Evolutionary conservation across 495 filamentous ascomycete species (phyloP), one percentile per base, ranked within the genome.

Genomic region (Penicillium lagena): DNA sequence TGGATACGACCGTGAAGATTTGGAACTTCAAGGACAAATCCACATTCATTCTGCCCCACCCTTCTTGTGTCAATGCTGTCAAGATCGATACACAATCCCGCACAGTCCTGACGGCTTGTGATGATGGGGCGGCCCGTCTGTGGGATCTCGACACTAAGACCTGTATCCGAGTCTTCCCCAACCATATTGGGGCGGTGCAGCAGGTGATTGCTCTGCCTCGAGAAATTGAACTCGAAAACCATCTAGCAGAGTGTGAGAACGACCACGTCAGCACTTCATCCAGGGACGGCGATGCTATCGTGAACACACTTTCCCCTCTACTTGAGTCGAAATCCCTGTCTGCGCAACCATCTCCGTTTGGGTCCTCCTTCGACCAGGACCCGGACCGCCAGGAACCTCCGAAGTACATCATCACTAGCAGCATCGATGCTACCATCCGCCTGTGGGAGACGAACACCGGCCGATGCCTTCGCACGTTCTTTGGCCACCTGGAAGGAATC

Each of bases 141-240:
- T 95, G 90, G 90, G 88, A 96, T 57, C 72, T 99, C 13, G 90
- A 96, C 59, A 86, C 83, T 9, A 81, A 80, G 49, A 62, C 70
- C 9, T 90, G 86, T 54, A 79, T 96, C 50, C 77, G 80, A 39
- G 83, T 81, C 1, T 96, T 90, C 59, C 79, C 91, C 52, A 90
- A 90, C n/a, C 93, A 97, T 51, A 88, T 96, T 17, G 93, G 90
- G 28, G 90, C 94, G 49, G 91, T 97, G 2, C 94, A 97, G 56
- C 89, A 95, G 56, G 83, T 96, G 10, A 65, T 93, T 14, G 76
- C 83, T 1, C 69, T 97, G 32, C 88, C 91, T 0, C 70, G 80
- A 14, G 90, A 95, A 50, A 93, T 90, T 47, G 89, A 95, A 50
- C 80, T 90, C n/a, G 89, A 95, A 52, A 78, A 80, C 17, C 67